Base-by-base conservation (phyloP, 257 asterid species). In the Mitragyna speciosa region DNA sequence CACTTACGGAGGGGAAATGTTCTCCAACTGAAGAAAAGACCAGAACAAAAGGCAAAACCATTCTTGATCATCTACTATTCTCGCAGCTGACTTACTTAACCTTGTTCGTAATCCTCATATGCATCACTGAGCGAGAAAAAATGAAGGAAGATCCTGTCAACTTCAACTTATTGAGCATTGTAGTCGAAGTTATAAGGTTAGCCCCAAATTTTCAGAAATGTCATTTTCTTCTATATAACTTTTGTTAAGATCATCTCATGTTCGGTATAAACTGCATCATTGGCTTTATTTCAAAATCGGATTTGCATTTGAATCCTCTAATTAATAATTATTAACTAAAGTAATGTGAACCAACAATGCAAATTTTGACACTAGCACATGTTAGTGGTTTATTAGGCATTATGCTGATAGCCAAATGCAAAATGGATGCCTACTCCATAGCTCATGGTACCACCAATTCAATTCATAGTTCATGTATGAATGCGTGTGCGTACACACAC, bases 171-270 rank as follows among this genome's bases (percentile, higher is more conserved):
- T 82, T 88, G 81, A 88, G 76, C 78, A 83, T 87, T 15, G 74
- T 80, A 1, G 30, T 90, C 41, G 92, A 90, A 86, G 90, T 88
- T 61, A 52, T 86, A 8, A 87, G 92, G 94, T 90, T 47, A 75
- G 31, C 22, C 12, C 54, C 12, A 19, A 33, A n/a, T 61, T 16
- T 2, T 30, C 12, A 11, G 10, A 58, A 12, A 63, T 31, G 47
- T 12, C 7, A 43, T 70, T 36, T 58, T 58, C 65, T 58, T 7
- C 28, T 7, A 58, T 1, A 0, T 1, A 20, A 6, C 28, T 58
- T 24, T 5, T 58, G 28, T 24, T 24, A 20, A 20, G 65, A 58
- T 58, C 12, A 58, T 24, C 12, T 58, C 28, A 24, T 22, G 22
- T 22, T 20, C 22, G 63, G 63, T 8, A 4, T 14, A 49, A 56